Conservation (phyloP, 805 yeast species). For the Pichia cephalocereana region DNA sequence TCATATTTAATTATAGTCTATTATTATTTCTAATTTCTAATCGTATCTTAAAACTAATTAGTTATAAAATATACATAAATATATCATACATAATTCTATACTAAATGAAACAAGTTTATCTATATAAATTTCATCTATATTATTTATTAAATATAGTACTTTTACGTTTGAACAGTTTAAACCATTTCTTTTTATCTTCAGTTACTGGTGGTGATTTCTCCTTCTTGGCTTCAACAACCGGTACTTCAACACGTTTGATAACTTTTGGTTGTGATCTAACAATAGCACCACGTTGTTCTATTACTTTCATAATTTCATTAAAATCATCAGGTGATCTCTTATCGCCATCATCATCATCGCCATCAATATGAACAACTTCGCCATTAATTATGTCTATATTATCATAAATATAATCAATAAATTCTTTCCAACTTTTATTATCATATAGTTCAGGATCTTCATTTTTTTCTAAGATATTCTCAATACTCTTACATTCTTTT, state of each 20-base stretch:
- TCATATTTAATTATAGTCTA: background rate
- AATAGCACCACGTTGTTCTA: background rate
- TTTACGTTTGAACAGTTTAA: background rate
- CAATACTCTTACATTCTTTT: conserved; percentile 7
- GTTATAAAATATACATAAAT: too few relatives aligned
- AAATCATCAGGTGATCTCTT: background rate
- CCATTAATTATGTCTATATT: background rate
- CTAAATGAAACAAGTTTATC: too few relatives aligned
- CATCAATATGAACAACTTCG: background rate
- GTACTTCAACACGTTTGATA: background rate
- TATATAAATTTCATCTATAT: background rate
- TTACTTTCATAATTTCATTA: background rate
- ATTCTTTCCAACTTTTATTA: conserved; percentile 5
- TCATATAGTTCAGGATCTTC: conserved; percentile 17
- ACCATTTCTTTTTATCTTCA: background rate
- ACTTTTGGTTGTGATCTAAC: background rate
- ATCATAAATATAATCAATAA: conserved; percentile 11
- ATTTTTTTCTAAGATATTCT: conserved; percentile 11
- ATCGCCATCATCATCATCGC: too few relatives aligned
- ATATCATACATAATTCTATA: too few relatives aligned
- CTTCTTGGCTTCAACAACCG: background rate
- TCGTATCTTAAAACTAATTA: too few relatives aligned
- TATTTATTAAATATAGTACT: background rate
- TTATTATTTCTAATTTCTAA: too few relatives aligned
- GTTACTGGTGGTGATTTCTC: background rate